These are phyloP conservation scores for Talaromyces wortmannii DNA, from an alignment of 495 filamentous ascomycete species.

Conservation along the genomic window DNA sequence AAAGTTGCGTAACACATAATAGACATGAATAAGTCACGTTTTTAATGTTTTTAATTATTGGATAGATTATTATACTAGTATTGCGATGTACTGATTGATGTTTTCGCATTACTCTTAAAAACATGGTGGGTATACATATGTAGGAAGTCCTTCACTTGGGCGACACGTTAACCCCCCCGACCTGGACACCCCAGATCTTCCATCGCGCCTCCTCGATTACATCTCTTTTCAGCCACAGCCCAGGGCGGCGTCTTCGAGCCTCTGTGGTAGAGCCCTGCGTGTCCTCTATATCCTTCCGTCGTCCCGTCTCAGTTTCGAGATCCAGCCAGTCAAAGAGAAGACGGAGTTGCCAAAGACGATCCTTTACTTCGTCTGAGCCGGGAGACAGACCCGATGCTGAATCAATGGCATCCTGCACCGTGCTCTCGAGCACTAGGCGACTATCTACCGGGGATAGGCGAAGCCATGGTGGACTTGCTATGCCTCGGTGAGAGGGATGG, in stretches of 20 bases:
- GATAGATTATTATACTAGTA: too few relatives aligned
- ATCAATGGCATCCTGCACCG: slow-evolving; percentile 49
- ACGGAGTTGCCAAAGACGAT: slow-evolving; percentile 67
- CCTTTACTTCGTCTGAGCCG: slow-evolving; percentile 38
- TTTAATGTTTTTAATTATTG: too few relatives aligned
- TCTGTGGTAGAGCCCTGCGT: background rate
- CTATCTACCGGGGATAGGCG: slow-evolving; percentile 69
- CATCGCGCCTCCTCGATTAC: slow-evolving; percentile 37
- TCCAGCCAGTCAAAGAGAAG: slow-evolving; percentile 82
- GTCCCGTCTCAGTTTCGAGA: slow-evolving; percentile 23
- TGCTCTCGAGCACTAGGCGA: slow-evolving; percentile 61
- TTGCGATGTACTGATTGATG: background rate
- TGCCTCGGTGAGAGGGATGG: slow-evolving; percentile 32
- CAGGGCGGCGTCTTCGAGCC: background rate
- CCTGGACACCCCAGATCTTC: slow-evolving; percentile 49
- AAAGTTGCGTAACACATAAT: too few relatives aligned
- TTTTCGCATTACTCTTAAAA: background rate
- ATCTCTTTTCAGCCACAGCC: slow-evolving; percentile 34
- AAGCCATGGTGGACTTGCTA: slow-evolving; percentile 33
- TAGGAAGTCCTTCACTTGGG: background rate
- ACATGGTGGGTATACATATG: background rate
- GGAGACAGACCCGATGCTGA: slow-evolving; percentile 20
- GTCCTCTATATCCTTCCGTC: slow-evolving; percentile 17
- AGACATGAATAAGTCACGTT: too few relatives aligned
- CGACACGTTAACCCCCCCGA: slow-evolving; percentile 39